These are phyloP conservation scores for Entomortierella parvispora DNA, from an alignment of 192 early-diverging fungal species.

Conservation along the genomic window DNA sequence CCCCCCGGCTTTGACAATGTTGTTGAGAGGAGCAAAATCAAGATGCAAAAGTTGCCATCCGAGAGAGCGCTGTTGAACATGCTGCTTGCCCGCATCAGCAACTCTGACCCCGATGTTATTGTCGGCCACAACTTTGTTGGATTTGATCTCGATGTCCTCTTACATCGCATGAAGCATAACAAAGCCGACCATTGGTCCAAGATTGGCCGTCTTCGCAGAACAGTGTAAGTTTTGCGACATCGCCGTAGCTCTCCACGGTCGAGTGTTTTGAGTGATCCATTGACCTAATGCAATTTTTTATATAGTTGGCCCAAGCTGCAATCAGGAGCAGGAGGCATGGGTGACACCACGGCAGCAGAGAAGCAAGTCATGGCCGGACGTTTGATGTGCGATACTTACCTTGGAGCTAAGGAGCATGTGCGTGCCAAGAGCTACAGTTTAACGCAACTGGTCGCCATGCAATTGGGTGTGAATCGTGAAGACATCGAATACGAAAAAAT, in stretches of 20 bases:
- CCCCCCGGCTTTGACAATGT: conserved; percentile 82
- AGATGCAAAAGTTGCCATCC: conserved; percentile 69
- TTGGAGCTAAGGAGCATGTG: conserved; percentile 87
- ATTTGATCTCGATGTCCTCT: conserved; percentile 91
- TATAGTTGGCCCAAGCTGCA: conserved; percentile 88
- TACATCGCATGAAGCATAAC: conserved; percentile 92
- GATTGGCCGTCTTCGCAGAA: conserved; percentile 86
- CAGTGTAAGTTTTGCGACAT: conserved; percentile 55
- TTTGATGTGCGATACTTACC: conserved; percentile 93
- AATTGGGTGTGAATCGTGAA: conserved; percentile 81
- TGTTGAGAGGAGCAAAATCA: conserved; percentile 54
- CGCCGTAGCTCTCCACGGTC: too few species aligned
- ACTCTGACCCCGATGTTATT: conserved; percentile 90
- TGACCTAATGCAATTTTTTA: background rate
- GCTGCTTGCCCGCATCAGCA: conserved; percentile 77
- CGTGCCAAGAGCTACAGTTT: conserved; percentile 87
- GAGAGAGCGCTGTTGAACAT: conserved; percentile 86
- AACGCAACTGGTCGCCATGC: conserved; percentile 76
- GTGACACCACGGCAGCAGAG: conserved; percentile 81
- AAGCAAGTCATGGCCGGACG: conserved; percentile 84
- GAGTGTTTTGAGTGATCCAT: too few species aligned
- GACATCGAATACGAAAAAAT: conserved; percentile 88
- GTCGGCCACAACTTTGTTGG: conserved; percentile 98
- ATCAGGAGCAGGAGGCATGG: conserved; percentile 79
- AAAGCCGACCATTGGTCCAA: conserved; percentile 85